Conservation (phyloP, 768 basidiomycete genomes). For the Boletellus ananas region DNA sequence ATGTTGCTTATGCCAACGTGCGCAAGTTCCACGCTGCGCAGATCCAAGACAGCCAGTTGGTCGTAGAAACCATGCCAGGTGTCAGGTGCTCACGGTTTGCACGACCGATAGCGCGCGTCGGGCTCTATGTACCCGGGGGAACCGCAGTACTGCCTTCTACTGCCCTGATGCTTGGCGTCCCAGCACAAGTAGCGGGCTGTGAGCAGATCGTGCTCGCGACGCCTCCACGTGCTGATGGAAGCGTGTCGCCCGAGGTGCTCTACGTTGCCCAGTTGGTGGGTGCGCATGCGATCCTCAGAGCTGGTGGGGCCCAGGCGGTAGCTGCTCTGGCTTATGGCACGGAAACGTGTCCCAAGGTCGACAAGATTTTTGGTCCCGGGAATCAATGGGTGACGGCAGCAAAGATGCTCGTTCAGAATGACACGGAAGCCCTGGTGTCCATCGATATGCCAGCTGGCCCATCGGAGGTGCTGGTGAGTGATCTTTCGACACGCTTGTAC, state of each 20-base stretch:
- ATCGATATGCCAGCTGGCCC: slow-evolving; percentile 99
- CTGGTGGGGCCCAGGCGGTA: slow-evolving; percentile 95
- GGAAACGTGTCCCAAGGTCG: slow-evolving; percentile 91
- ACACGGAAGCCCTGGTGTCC: slow-evolving; percentile 91
- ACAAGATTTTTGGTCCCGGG: slow-evolving; percentile 98
- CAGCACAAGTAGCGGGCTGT: slow-evolving; percentile 96
- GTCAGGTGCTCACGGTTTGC: slow-evolving; percentile 95
- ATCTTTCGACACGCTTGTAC: background rate
- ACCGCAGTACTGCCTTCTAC: slow-evolving; percentile 96
- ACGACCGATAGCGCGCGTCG: slow-evolving; percentile 92
- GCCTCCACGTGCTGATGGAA: slow-evolving; percentile 91
- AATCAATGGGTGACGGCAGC: slow-evolving; percentile 99
- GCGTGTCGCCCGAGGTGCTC: slow-evolving; percentile 93
- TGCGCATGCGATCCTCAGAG: slow-evolving; percentile 86
- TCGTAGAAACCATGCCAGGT: slow-evolving; percentile 97
- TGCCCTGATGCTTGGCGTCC: slow-evolving; percentile 96
- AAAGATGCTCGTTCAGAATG: slow-evolving; percentile 99
- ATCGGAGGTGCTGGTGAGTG: slow-evolving; percentile 85
- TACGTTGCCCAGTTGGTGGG: slow-evolving; percentile 93
- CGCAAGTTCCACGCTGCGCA: slow-evolving; percentile 90
- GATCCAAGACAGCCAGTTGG: slow-evolving; percentile 60
- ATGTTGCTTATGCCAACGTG: slow-evolving; percentile 88
- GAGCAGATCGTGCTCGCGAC: slow-evolving; percentile 90
- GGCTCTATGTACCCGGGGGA: slow-evolving; percentile 95
- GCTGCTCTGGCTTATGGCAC: slow-evolving; percentile 98